phyloP scores from a whole-genome alignment of 2,329 filamentous ascomycete genomes.

The Blastomyces percursus region DNA sequence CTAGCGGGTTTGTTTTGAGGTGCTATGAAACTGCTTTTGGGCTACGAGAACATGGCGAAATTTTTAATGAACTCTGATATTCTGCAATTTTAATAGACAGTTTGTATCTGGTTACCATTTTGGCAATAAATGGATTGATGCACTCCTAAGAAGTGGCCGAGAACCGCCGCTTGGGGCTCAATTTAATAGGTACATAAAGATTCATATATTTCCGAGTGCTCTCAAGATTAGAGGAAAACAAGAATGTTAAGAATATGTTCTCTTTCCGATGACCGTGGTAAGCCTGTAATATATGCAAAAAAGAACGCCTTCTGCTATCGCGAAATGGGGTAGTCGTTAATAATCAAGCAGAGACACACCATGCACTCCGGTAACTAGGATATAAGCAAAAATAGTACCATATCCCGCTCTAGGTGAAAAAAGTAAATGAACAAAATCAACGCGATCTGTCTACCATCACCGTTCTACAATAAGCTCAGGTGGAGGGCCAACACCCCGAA shows the following conservation, averaged over 20 bases:
- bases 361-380: background rate
- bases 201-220: background rate
- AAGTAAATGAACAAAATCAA: background rate
- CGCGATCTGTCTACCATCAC: constrained; percentile 17
- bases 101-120: background rate
- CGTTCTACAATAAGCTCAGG: constrained; percentile 61
- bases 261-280: background rate
- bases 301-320: background rate
- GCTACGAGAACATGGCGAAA: background rate
- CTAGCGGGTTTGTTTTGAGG: constrained; percentile 24
- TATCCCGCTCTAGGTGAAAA: background rate
- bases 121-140: background rate
- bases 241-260: background rate
- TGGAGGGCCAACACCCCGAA: constrained; percentile 74
- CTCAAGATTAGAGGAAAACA: background rate
- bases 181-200: background rate
- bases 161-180: background rate
- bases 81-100: background rate
- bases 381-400: background rate
- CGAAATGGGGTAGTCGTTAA: background rate
- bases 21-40: background rate
- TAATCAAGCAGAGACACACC: background rate
- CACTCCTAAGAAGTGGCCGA: background rate
- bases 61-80: background rate
- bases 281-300: background rate